These are phyloP conservation scores for Raphanus sativus DNA, from an alignment of 345 rosid genomes.

Conservation along the genomic window DNA sequence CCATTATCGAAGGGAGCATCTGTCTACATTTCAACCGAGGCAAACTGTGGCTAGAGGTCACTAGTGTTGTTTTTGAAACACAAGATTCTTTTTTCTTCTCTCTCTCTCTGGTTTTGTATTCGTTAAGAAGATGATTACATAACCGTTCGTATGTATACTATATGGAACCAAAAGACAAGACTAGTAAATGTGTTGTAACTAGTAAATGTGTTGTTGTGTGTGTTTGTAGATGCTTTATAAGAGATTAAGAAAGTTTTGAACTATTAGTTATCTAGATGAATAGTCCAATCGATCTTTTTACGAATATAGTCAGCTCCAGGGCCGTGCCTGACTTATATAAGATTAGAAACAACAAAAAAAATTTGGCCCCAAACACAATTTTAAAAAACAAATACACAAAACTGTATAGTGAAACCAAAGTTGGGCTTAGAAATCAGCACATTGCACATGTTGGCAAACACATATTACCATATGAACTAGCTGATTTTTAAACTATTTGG, in stretches of 20 bases:
- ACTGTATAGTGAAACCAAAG: too few relatives aligned
- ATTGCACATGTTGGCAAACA: too few relatives aligned
- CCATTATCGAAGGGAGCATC: constrained; percentile 48
- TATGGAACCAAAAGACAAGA: constrained; percentile 17
- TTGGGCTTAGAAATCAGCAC: too few relatives aligned
- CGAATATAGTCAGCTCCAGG: too few relatives aligned
- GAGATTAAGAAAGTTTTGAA: not conserved
- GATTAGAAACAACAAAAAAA: too few relatives aligned
- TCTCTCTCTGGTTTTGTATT: constrained; percentile 17
- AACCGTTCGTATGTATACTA: not conserved
- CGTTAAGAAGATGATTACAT: not conserved
- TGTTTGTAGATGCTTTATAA: not conserved
- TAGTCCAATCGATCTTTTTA: not conserved
- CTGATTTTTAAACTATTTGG: too few relatives aligned
- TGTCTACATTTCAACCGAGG: constrained; percentile 54
- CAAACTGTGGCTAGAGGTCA: constrained; percentile 35
- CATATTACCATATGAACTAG: too few relatives aligned
- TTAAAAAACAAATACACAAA: too few relatives aligned
- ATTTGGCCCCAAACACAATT: too few relatives aligned
- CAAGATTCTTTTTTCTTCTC: constrained; percentile 28
- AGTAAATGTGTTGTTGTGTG: not conserved
- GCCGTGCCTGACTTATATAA: too few relatives aligned
- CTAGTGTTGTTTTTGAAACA: constrained; percentile 28
- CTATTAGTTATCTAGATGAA: not conserved
- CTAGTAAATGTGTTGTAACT: not conserved